phyloP scores from a whole-genome alignment of 345 rosid species.

The Populus pruinosa region DNA sequence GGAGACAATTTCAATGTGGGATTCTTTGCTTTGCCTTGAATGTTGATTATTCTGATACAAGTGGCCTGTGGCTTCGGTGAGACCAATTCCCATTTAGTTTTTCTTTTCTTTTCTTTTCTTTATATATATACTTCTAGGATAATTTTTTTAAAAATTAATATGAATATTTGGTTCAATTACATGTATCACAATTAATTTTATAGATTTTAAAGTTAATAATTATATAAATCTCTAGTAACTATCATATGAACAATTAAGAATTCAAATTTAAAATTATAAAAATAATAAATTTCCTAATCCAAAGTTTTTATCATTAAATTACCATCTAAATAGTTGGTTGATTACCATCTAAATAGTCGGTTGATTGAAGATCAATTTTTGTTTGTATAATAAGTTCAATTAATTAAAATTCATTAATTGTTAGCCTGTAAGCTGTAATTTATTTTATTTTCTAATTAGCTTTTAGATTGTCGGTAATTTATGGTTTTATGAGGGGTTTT shows the following conservation, averaged over 20 bases:
- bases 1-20: neutral
- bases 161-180: rapidly evolving
- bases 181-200: rapidly evolving
- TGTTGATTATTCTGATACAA: neutral
- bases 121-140: no score
- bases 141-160: no score
- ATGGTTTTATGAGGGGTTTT: no score
- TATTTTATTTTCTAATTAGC: no score
- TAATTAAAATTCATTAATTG: no score
- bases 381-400: no score
- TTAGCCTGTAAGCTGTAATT: no score
- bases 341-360: no score
- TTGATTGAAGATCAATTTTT: no score
- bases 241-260: rapidly evolving
- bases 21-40: neutral
- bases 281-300: rapidly evolving
- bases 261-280: rapidly evolving
- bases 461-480: no score
- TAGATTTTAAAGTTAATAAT: rapidly evolving
- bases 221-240: rapidly evolving
- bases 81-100: neutral
- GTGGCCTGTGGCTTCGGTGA: neutral
- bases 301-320: rapidly evolving
- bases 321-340: rapidly evolving
- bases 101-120: no score